Percentiles rank a stretch among this genome's conserved stretches.
These are phyloP conservation scores for Fraxinus albicans DNA, from an alignment of 305 asterid genomes.

Conservation along the genomic window DNA sequence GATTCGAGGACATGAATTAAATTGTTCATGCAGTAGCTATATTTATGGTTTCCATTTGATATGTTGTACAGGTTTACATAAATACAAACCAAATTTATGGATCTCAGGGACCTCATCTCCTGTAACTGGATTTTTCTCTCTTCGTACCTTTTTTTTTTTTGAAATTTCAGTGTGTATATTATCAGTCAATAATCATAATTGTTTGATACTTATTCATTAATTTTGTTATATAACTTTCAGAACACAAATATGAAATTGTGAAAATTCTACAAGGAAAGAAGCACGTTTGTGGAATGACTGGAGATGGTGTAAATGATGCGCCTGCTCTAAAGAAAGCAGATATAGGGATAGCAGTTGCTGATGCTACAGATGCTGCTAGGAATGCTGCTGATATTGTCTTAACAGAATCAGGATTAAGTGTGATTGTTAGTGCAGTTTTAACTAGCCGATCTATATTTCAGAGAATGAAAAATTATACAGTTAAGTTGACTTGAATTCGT, in stretches of 20 bases:
- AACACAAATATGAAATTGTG: conserved; percentile 35
- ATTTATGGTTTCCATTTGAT: not conserved
- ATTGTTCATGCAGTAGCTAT: not conserved
- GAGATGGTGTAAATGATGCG: conserved; percentile 39
- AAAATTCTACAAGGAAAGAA: conserved; percentile 29
- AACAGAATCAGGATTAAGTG: conserved; percentile 38
- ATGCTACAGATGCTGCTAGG: conserved; percentile 39
- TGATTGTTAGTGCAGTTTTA: conserved; percentile 34
- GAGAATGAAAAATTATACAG: conserved; percentile 38
- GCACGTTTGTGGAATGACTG: conserved; percentile 38
- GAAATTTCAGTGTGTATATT: not conserved
- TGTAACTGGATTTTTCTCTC: not conserved
- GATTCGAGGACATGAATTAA: not conserved
- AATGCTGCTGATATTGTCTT: conserved; percentile 38
- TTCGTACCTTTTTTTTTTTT: not conserved
- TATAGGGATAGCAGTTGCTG: conserved; percentile 38
- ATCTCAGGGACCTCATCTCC: not conserved
- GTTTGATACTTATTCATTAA: not conserved
- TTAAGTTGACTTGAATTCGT: conserved; percentile 8
- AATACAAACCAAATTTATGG: not conserved
- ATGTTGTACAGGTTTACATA: not conserved
- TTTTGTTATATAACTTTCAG: conserved; percentile 12
- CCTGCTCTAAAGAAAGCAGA: conserved; percentile 38
- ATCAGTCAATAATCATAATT: not conserved
- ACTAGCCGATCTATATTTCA: conserved; percentile 37